Percentiles rank a stretch among this genome's conserved stretches.
Conservation (phyloP, 2,329 filamentous ascomycete genomes). For the Aspergillus sp. region DNA sequence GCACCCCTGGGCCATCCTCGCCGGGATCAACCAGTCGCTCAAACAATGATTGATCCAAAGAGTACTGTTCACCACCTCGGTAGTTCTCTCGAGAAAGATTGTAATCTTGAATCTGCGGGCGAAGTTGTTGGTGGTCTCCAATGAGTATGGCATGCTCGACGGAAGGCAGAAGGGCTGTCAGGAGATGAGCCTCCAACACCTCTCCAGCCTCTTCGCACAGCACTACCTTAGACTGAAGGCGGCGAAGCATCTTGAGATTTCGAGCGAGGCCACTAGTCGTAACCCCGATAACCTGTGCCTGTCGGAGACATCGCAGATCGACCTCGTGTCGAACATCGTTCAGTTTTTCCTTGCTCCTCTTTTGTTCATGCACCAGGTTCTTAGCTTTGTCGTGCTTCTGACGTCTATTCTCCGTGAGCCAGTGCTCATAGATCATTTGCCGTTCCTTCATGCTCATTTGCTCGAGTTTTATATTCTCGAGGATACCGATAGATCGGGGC, state of each 20-base stretch:
- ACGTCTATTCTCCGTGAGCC: conserved; percentile 24
- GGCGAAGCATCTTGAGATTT: conserved; percentile 48
- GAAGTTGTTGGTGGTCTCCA: conserved; percentile 48
- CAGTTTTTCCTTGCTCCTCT: conserved; percentile 15
- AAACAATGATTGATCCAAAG: conserved; percentile 55
- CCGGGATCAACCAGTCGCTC: conserved; percentile 49
- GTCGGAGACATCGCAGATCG: conserved; percentile 30
- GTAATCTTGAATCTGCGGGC: conserved; percentile 44
- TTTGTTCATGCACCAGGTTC: conserved; percentile 6
- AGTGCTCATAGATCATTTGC: conserved; percentile 29
- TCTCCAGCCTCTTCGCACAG: conserved; percentile 49
- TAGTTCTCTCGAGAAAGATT: conserved; percentile 36
- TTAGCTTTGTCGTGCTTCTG: conserved; percentile 1
- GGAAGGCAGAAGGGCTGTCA: conserved; percentile 43
- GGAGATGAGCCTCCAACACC: conserved; percentile 45
- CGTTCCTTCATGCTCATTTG: conserved; percentile 28
- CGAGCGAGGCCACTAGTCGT: conserved; percentile 56
- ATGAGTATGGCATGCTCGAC: conserved; percentile 48
- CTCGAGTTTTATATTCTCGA: conserved; percentile 16
- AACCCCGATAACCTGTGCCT: conserved; percentile 55
- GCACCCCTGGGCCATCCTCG: conserved; percentile 15
- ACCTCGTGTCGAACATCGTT: conserved; percentile 27
- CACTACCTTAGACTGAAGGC: conserved; percentile 44
- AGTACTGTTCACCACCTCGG: conserved; percentile 38
- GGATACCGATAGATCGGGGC: conserved; percentile 10